Conservation (phyloP, 169 alveolate species). For the Plasmodium gallinaceum region DNA sequence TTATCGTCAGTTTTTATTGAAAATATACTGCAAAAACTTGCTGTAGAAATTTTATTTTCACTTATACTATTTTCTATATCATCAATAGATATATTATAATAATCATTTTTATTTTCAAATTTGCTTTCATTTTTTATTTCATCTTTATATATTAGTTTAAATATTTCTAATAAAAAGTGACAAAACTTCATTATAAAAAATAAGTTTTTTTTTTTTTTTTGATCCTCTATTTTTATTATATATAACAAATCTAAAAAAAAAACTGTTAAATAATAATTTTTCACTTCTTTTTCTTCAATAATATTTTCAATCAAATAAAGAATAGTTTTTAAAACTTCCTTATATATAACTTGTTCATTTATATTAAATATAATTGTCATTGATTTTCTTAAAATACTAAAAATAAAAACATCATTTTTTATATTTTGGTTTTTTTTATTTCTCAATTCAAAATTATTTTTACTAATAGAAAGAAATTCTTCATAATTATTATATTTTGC, state of each 20-base stretch:
- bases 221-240: slow-evolving; percentile 47
- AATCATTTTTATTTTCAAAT: slow-evolving; percentile 24
- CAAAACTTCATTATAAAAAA: slow-evolving; percentile 72
- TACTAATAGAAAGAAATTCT: slow-evolving; percentile 53
- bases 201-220: slow-evolving; percentile 51
- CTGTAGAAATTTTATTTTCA: slow-evolving; percentile 45
- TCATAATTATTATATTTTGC: slow-evolving; percentile 42
- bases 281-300: slow-evolving; percentile 47
- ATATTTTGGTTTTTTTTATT: slow-evolving; percentile 31
- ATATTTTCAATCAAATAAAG: slow-evolving; percentile 56
- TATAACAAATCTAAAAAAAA: slow-evolving; percentile 44
- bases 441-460: slow-evolving; percentile 28
- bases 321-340: slow-evolving; percentile 58
- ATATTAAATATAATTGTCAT: slow-evolving; percentile 37
- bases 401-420: slow-evolving; percentile 63
- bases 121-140: slow-evolving; percentile 35
- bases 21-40: slow-evolving; percentile 26
- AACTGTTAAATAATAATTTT: slow-evolving; percentile 49
- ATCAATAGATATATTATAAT: slow-evolving; percentile 33
- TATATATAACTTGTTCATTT: slow-evolving; percentile 58
- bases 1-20: slow-evolving; percentile 69
- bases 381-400: slow-evolving; percentile 60
- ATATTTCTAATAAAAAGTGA: slow-evolving; percentile 42
- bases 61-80: slow-evolving; percentile 40
- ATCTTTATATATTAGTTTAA: slow-evolving; percentile 55